Percentiles rank a stretch among this genome's conserved stretches.
Evolutionary conservation across 2,329 filamentous ascomycete genomes (phyloP).

Genomic region (Aspergillus flavus): DNA sequence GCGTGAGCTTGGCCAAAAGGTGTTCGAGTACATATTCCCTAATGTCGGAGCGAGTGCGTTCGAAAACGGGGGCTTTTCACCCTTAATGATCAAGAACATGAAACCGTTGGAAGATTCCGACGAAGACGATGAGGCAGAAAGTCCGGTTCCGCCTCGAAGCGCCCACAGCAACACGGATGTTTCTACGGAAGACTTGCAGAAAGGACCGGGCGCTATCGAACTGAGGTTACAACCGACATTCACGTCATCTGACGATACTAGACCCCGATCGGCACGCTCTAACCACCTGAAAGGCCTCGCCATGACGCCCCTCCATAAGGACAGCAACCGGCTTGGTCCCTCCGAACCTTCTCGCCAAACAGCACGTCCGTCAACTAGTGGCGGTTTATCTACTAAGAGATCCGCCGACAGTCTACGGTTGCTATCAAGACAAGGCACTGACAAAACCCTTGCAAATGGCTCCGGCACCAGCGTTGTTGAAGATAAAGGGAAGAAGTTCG

Average conservation of each 20-base stretch:
- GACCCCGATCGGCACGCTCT: conserved; percentile 29
- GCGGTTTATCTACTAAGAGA: conserved; percentile 40
- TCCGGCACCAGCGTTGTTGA: conserved; percentile 32
- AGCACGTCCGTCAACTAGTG: conserved; percentile 33
- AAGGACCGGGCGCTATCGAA: conserved; percentile 74
- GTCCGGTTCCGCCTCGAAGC: conserved; percentile 33
- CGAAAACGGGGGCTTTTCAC: conserved; percentile 53
- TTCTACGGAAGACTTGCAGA: conserved; percentile 52
- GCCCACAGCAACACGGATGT: conserved; percentile 43
- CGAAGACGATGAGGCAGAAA: conserved; percentile 32
- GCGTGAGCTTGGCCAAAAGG: conserved; percentile 83
- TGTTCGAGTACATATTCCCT: conserved; percentile 98
- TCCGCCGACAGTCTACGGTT: conserved; percentile 46
- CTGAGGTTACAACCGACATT: conserved; percentile 81
- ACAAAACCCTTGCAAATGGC: conserved; percentile 38
- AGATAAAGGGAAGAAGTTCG: conserved; percentile 54
- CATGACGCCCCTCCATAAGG: conserved; percentile 38
- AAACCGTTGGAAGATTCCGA: conserved; percentile 55
- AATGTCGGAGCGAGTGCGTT: conserved; percentile 65
- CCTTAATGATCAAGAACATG: conserved; percentile 56
- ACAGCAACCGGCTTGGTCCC: conserved; percentile 26
- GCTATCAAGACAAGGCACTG: conserved; percentile 37
- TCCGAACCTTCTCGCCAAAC: conserved; percentile 17
- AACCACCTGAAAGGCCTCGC: conserved; percentile 35
- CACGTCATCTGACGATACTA: conserved; percentile 52